These are phyloP conservation scores for Fraxinus latifolia DNA, from an alignment of 305 asterid genomes.

Conservation along the genomic window DNA sequence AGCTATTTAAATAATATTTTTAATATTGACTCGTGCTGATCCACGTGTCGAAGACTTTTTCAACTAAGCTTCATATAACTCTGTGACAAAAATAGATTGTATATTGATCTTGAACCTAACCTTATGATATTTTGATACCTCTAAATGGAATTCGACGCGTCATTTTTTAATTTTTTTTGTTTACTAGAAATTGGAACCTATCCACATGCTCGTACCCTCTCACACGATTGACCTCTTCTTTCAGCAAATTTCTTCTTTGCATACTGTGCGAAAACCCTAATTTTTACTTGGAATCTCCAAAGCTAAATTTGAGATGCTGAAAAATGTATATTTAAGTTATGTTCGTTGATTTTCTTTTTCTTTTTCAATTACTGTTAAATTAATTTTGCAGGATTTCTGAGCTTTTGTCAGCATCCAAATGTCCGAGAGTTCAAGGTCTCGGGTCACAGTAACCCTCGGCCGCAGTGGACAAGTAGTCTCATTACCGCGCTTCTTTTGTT, in stretches of 20 bases:
- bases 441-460: slow-evolving; percentile 80
- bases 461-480: slow-evolving; percentile 63
- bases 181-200: not conserved
- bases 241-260: not conserved
- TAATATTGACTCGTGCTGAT: no score
- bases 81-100: no score
- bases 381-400: slow-evolving; percentile 9
- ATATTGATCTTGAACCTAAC: no score
- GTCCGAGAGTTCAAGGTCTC: slow-evolving; percentile 63
- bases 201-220: not conserved
- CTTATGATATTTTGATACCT: no score
- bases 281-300: not conserved
- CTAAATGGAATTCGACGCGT: no score
- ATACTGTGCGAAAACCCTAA: slow-evolving; percentile 28
- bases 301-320: slow-evolving; percentile 8
- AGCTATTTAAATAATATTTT: no score
- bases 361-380: not conserved
- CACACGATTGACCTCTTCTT: not conserved
- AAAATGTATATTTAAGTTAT: not conserved
- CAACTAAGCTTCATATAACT: no score
- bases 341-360: not conserved
- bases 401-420: slow-evolving; percentile 25
- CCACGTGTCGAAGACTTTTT: no score
- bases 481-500: not conserved
- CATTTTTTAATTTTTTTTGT: no score